Evolutionary conservation across 306 rosid genomes (phyloP), one percentile per base, ranked within the genome.

Genomic region (Mimosa pudica): DNA sequence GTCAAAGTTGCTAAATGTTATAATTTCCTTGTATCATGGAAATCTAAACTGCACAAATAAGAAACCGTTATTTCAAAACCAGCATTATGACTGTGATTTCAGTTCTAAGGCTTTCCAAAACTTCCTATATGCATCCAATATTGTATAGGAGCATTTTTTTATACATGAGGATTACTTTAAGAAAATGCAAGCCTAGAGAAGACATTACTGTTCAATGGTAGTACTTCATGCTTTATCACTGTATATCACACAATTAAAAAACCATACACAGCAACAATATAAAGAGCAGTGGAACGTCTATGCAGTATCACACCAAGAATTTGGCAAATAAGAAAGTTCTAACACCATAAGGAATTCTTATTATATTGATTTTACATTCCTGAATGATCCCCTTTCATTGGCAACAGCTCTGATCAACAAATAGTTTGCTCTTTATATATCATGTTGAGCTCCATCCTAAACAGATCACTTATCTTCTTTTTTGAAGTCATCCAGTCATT

Each of bases 1-100:
- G 74, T 77, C 48, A 76, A 73, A 79, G 67, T 63, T 30, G 49
- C 71, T 33, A 60, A 65, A 71, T 70, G 47, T 32, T 35, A 64
- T 38, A 18, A 44, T 9, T 4, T 20, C 57, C 66, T 35, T 3
- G 64, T 24, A 71, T 70, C 69, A 76, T 8, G 18, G 47, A 4
- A 78, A 45, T 0, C 20, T 8, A 36, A 74, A 54, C 13, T 44
- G 55, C 51, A 70, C 54, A 11, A 69, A 76, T 52, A 47, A 41
- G 44, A 57, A 66, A 54, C 4, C 10, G 3, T 48, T 48, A 8
- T 73, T 77, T 72, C 70, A 57, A 73, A 41, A 76, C 68, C 10
- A 57, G 41, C 63, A 54, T 35, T 72, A 46, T 42, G 33, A 49
- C 48, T 74, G 45, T 54, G 45, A 71, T 67, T 79, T 61, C n/a